These are phyloP conservation scores for Lepiota venenata DNA, from an alignment of 768 basidiomycete genomes.

Conservation along the genomic window DNA sequence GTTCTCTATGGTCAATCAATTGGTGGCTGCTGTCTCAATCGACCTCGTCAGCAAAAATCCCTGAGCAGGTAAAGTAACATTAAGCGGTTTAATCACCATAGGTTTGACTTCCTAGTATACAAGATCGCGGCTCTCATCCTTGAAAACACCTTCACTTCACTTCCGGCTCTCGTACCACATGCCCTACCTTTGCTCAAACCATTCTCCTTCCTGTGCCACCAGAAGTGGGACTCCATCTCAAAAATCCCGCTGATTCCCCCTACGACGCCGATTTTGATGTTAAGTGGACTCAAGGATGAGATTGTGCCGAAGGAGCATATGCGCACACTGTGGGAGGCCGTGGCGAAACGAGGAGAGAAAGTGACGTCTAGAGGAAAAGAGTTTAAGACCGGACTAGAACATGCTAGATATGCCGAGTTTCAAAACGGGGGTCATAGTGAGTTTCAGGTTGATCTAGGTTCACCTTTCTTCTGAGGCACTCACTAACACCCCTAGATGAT, in stretches of 20 bases:
- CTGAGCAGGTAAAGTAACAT: constrained; percentile 48
- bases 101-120: not conserved
- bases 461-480: not conserved
- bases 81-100: not conserved
- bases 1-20: constrained; percentile 84
- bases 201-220: constrained; percentile 77
- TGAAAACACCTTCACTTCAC: constrained; percentile 91
- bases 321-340: constrained; percentile 65
- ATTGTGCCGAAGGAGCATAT: constrained; percentile 78
- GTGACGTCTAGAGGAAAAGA: constrained; percentile 33
- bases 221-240: constrained; percentile 82
- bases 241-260: constrained; percentile 62
- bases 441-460: constrained; percentile 10
- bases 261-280: constrained; percentile 73
- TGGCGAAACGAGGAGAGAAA: constrained; percentile 50
- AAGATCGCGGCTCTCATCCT: constrained; percentile 79
- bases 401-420: constrained; percentile 55
- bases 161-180: constrained; percentile 78
- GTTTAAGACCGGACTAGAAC: constrained; percentile 46
- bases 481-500: constrained; percentile 35
- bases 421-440: constrained; percentile 54
- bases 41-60: constrained; percentile 81
- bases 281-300: constrained; percentile 72
- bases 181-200: constrained; percentile 72
- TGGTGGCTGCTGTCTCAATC: constrained; percentile 87